Base-by-base conservation (phyloP, 495 filamentous ascomycete genomes). In the Cetradonia linearis region DNA sequence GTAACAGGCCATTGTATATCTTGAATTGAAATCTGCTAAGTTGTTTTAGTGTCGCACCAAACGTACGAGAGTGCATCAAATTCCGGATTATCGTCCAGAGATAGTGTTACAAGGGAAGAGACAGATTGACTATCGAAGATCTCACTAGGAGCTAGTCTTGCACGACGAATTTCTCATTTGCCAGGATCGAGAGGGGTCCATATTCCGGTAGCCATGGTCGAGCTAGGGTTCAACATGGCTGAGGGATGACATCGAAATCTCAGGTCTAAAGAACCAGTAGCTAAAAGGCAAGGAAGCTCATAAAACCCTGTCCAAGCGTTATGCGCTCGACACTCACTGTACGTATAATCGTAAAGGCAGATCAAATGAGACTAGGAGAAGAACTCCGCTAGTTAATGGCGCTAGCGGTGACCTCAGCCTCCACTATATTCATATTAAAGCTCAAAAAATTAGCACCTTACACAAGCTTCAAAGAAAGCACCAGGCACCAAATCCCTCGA, bases 21-120 rank as follows among this genome's bases (percentile, higher is more conserved):
- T 23, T 34, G 60, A 31, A 57, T 50, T 48, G 59, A 63, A 40
- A 58, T 60, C 59, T 14, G 31, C 63, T 23, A 61, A 48, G 46
- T 67, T 58, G 34, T 49, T 52, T 38, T 62, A 59, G 65, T 58
- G 63, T 57, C 55, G 55, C 60, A 44, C 62, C 40, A 65, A 37
- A 28, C 28, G 47, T 61, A 36, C 18, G 47, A 59, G 18, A 59
- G 50, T 20, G 36, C 58, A 55, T 65, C 59, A 28, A 42, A 30
- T 16, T 62, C 14, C 7, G 60, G 63, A 3, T 28, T n/a, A 25
- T 58, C 28, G 7, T 58, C 33, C 3, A 66, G 56, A 34, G 61
- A 61, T 1, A 61, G 50, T 46, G 50, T 9, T 20, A 18, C 9
- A 1, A 55, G 23, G 0, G 9, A n/a, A 16, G 18, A 46, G 18